Percentiles rank a stretch among this genome's conserved stretches.
These are phyloP conservation scores for Neurospora hispaniola DNA, from an alignment of 495 filamentous ascomycete genomes.

Conservation along the genomic window DNA sequence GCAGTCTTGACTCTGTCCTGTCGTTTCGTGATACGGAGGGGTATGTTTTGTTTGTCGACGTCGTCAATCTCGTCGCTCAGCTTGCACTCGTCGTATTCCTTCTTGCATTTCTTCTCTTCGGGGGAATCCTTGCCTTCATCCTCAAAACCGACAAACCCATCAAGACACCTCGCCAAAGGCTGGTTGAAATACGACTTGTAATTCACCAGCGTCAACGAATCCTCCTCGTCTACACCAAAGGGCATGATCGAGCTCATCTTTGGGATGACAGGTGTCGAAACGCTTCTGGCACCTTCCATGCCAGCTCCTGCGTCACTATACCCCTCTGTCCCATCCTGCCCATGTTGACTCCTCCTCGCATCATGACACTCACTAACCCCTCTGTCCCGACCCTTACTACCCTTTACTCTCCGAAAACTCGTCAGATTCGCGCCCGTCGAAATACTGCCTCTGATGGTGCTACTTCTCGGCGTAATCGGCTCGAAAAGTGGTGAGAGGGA, in stretches of 20 bases:
- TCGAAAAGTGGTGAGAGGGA: neutral
- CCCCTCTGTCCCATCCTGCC: neutral
- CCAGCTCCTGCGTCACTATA: neutral
- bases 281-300: neutral
- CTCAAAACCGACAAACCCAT: neutral
- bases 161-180: slow-evolving; percentile 18
- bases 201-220: slow-evolving; percentile 19
- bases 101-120: neutral
- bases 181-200: slow-evolving; percentile 18
- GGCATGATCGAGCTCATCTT: neutral
- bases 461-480: neutral
- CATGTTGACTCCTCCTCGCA: neutral
- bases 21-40: neutral
- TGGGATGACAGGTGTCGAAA: neutral
- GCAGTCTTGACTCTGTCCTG: neutral
- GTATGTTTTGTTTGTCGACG: neutral
- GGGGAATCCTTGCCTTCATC: neutral
- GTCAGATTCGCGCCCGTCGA: neutral
- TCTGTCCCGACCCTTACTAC: neutral
- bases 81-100: neutral
- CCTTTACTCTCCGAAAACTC: neutral
- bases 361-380: neutral
- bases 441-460: neutral
- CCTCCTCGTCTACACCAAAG: slow-evolving; percentile 7
- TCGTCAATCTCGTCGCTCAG: neutral